A percentile compares a stretch with the other conserved stretches of the same genome.
These are phyloP conservation scores for Gaertneriomyces semiglobifer DNA, from an alignment of 192 early-diverging fungal species.

Conservation along the genomic window DNA sequence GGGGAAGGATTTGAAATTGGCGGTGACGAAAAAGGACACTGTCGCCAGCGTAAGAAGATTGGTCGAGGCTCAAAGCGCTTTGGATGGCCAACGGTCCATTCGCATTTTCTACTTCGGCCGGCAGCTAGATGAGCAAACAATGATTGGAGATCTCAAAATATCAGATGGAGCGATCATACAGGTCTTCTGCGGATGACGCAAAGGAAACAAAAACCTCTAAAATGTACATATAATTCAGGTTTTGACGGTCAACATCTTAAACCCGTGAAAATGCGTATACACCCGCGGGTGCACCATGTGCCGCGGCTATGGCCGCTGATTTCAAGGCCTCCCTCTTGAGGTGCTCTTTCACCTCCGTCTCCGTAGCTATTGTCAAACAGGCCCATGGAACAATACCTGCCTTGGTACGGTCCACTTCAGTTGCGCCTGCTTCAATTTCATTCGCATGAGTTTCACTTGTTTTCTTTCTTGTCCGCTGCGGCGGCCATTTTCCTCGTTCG, in stretches of 20 bases:
- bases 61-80: slow-evolving; percentile 1
- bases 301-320: too few species aligned
- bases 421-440: too few species aligned
- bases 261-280: too few species aligned
- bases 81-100: slow-evolving; percentile 7
- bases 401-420: too few species aligned
- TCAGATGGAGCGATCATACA: slow-evolving; percentile 28
- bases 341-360: neutral
- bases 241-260: too few species aligned
- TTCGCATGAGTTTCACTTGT: neutral
- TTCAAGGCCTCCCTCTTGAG: too few species aligned
- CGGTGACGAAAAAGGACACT: neutral
- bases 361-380: neutral
- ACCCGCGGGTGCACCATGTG: too few species aligned
- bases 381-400: slow-evolving; percentile 2
- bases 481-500: neutral
- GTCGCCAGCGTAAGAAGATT: slow-evolving; percentile 3
- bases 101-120: slow-evolving; percentile 29
- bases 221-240: too few species aligned
- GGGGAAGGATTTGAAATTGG: slow-evolving; percentile 26
- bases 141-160: slow-evolving; percentile 16
- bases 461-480: neutral
- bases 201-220: too few species aligned
- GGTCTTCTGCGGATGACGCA: neutral
- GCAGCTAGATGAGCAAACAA: slow-evolving; percentile 11